Percentiles rank a stretch among this genome's conserved stretches.
Evolutionary conservation across 108 stramenopile genomes (phyloP).

Genomic region (Stephanodiscus triporus): DNA sequence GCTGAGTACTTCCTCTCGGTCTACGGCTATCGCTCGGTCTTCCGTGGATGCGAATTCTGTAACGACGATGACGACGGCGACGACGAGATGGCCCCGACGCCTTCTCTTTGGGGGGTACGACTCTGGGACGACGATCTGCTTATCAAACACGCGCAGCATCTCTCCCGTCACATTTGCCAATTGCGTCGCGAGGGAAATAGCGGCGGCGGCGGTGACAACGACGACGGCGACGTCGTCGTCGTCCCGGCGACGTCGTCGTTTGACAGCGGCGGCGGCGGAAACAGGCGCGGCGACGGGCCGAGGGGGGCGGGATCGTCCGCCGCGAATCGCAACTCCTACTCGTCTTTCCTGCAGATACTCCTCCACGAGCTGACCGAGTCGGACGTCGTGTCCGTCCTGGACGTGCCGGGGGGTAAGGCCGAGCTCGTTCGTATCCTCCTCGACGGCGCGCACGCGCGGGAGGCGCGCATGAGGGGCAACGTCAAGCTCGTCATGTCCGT

Average conservation of each 20-base stretch:
- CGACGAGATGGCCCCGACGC: too few species aligned
- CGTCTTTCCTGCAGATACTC: background rate
- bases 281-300: background rate
- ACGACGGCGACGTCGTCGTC: background rate
- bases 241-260: background rate
- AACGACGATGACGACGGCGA: conserved; percentile 5
- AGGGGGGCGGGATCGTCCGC: background rate
- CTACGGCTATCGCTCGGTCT: conserved; percentile 39
- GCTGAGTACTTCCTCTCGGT: conserved; percentile 43
- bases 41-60: background rate
- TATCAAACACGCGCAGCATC: too few species aligned
- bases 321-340: conserved; percentile 9
- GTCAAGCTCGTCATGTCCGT: conserved; percentile 72
- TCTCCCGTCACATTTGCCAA: too few species aligned
- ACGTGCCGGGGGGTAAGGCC: background rate
- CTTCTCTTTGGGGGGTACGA: too few species aligned
- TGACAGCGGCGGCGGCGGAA: background rate
- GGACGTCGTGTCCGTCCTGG: background rate
- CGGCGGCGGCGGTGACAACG: conserved; percentile 1
- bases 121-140: too few species aligned
- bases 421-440: conserved; percentile 38
- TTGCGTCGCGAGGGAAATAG: too few species aligned
- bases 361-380: background rate
- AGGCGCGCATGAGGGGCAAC: conserved; percentile 66
- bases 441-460: conserved; percentile 66